phyloP scores from a whole-genome alignment of 805 yeast genomes.

The Candida silvicultrix region DNA sequence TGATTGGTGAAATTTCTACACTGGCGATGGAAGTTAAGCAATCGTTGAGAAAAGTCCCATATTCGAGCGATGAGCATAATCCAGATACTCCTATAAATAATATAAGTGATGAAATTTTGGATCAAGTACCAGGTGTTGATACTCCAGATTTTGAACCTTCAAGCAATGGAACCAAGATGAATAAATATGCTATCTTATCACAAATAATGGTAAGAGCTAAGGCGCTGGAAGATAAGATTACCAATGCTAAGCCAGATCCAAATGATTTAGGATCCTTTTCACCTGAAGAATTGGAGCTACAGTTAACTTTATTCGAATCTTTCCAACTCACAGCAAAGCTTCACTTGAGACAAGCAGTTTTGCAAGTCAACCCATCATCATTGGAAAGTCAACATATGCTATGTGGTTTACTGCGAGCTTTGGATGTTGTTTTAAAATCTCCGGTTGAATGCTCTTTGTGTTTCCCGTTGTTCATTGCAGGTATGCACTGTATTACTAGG shows the following conservation, averaged over 20 bases:
- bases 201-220: slow-evolving; percentile 28
- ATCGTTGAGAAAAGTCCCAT: slow-evolving; percentile 23
- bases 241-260: slow-evolving; percentile 45
- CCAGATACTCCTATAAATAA: not conserved
- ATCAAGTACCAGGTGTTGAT: slow-evolving; percentile 19
- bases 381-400: slow-evolving; percentile 57
- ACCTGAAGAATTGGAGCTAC: slow-evolving; percentile 51
- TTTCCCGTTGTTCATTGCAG: slow-evolving; percentile 76
- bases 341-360: slow-evolving; percentile 60
- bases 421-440: slow-evolving; percentile 59
- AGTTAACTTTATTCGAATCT: slow-evolving; percentile 63
- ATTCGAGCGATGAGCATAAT: slow-evolving; percentile 18
- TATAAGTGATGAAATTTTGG: slow-evolving; percentile 7
- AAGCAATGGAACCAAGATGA: slow-evolving; percentile 16
- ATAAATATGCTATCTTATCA: slow-evolving; percentile 28
- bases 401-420: slow-evolving; percentile 44
- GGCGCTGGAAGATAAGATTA: slow-evolving; percentile 43
- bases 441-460: slow-evolving; percentile 66
- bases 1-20: slow-evolving; percentile 63
- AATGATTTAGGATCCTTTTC: slow-evolving; percentile 33
- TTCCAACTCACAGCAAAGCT: slow-evolving; percentile 65
- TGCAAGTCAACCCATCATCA: slow-evolving; percentile 52
- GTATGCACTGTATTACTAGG: slow-evolving; percentile 54
- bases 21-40: slow-evolving; percentile 48
- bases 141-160: slow-evolving; percentile 16